Conservation (phyloP, 495 filamentous ascomycete species). For the Xylaria curta region DNA sequence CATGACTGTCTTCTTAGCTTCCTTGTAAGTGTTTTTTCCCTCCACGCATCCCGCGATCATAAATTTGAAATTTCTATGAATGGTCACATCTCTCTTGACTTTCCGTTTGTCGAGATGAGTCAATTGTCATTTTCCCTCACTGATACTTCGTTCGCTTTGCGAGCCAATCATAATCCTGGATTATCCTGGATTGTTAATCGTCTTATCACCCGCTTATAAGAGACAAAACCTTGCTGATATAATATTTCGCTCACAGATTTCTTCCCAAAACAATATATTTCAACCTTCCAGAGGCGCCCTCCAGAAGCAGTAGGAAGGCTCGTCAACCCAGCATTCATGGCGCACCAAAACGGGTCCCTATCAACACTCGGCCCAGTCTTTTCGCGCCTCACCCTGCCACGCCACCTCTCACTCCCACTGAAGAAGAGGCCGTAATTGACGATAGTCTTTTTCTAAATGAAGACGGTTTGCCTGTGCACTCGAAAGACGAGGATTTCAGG, state of each 20-base stretch:
- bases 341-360: conserved; percentile 37
- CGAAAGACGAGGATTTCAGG: conserved; percentile 42
- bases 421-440: conserved; percentile 56
- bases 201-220: background rate
- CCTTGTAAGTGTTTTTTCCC: conserved; percentile 73
- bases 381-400: conserved; percentile 52
- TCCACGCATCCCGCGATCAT: conserved; percentile 9
- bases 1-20: conserved; percentile 85
- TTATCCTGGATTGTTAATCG: background rate
- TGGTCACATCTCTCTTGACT: too few species aligned
- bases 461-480: conserved; percentile 46
- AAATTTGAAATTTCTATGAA: background rate
- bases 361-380: conserved; percentile 51
- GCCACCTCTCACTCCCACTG: conserved; percentile 66
- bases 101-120: background rate
- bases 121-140: background rate
- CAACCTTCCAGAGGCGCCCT: conserved; percentile 49
- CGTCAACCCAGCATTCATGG: conserved; percentile 37
- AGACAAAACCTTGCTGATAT: background rate
- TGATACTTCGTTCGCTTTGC: background rate
- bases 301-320: background rate
- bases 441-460: conserved; percentile 67
- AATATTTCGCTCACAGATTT: conserved; percentile 61
- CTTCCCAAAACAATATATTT: conserved; percentile 92
- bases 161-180: conserved; percentile 7